Percentiles rank a stretch among this genome's conserved stretches.
Evolutionary conservation across 2,329 filamentous ascomycete genomes (phyloP).

Genomic region (Biscogniauxia mediterranea): DNA sequence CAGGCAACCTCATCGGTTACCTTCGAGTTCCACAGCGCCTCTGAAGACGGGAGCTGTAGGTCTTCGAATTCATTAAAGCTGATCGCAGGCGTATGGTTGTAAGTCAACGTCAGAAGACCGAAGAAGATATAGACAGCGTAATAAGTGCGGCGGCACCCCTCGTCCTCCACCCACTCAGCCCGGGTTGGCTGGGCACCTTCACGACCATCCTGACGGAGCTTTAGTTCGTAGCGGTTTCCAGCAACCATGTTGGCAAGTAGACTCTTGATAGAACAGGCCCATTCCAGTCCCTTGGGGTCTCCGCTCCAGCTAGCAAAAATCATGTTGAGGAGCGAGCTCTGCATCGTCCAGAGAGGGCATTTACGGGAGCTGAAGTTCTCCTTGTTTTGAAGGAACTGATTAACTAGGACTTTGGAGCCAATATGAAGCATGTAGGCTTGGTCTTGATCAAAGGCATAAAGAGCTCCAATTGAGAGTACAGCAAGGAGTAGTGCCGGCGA

Average conservation of each 20-base stretch:
- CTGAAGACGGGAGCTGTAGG: slow-evolving; percentile 85
- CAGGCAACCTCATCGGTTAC: slow-evolving; percentile 76
- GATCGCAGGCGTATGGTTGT: slow-evolving; percentile 97
- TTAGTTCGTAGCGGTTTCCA: slow-evolving; percentile 93
- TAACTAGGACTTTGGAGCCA: slow-evolving; percentile 94
- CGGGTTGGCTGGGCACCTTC: slow-evolving; percentile 73
- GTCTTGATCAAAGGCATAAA: slow-evolving; percentile 97
- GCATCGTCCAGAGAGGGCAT: slow-evolving; percentile 97
- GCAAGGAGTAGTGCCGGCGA: slow-evolving; percentile 83
- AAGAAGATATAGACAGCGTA: slow-evolving; percentile 99
- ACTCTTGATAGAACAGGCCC: slow-evolving; percentile 99
- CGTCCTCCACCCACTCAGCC: slow-evolving; percentile 93
- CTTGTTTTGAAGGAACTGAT: slow-evolving; percentile 96
- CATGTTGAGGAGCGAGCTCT: slow-evolving; percentile 96
- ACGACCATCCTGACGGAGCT: slow-evolving; percentile 86
- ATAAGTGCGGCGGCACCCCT: slow-evolving; percentile 93
- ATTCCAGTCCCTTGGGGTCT: slow-evolving; percentile 94
- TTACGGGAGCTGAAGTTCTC: slow-evolving; percentile 98
- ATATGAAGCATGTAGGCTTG: slow-evolving; percentile 97
- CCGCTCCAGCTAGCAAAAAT: slow-evolving; percentile 99
- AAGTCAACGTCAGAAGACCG: slow-evolving; percentile 88
- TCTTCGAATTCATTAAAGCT: slow-evolving; percentile 98
- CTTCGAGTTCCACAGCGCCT: slow-evolving; percentile 90
- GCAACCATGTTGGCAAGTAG: slow-evolving; percentile 98
- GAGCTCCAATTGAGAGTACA: slow-evolving; percentile 88